Evolutionary conservation across 2,329 filamentous ascomycete genomes (phyloP).

Genomic region (Exophiala sp.): DNA sequence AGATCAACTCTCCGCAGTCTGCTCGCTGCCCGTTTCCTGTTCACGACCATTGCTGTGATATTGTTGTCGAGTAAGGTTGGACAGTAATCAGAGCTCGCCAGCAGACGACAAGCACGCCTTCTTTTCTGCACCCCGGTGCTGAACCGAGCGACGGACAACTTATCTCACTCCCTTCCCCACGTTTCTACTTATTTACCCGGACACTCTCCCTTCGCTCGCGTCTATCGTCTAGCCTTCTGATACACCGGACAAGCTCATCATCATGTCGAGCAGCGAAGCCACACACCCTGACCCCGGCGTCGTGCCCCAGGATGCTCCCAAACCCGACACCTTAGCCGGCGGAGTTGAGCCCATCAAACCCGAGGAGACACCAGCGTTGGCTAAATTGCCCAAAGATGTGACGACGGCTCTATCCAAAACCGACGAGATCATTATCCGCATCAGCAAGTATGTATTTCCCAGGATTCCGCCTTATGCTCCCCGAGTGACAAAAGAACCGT

Average conservation of each 20-base stretch:
- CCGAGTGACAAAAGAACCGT: too few relatives aligned
- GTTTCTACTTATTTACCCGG: neutral
- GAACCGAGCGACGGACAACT: too few relatives aligned
- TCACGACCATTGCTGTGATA: too few relatives aligned
- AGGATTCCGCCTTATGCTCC: too few relatives aligned
- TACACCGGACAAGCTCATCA: neutral
- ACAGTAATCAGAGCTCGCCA: too few relatives aligned
- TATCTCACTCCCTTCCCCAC: too few relatives aligned
- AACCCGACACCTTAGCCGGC: conserved; percentile 3
- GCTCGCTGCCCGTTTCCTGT: neutral
- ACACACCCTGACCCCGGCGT: conserved; percentile 20
- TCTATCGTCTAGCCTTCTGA: neutral
- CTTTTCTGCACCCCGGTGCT: too few relatives aligned
- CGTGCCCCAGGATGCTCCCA: conserved; percentile 17
- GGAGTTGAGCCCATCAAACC: conserved; percentile 17
- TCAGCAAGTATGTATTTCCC: conserved; percentile 20
- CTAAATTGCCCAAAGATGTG: conserved; percentile 20
- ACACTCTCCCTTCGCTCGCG: neutral
- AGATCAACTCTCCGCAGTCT: neutral
- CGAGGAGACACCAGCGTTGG: conserved; percentile 9
- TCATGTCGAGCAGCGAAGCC: conserved; percentile 21
- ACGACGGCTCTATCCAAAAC: conserved; percentile 18
- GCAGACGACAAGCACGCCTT: too few relatives aligned
- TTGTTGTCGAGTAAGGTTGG: too few relatives aligned
- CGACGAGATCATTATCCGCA: conserved; percentile 21